Percentiles rank a stretch among this genome's conserved stretches.
phyloP scores from a whole-genome alignment of 495 filamentous ascomycete genomes.

The Zalerion maritima region DNA sequence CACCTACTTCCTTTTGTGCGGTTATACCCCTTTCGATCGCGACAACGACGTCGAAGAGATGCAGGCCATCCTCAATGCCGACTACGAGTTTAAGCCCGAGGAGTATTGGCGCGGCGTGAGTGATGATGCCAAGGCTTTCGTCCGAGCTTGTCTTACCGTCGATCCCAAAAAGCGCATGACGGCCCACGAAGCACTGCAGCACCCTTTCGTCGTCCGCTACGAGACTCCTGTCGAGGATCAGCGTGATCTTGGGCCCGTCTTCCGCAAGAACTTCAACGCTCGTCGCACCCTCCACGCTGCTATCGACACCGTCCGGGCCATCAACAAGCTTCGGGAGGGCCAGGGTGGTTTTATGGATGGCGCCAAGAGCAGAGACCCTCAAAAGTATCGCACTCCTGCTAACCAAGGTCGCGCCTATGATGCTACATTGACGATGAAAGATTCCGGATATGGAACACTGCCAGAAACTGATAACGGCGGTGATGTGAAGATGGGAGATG shows the following conservation, averaged over 20 bases:
- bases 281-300: conserved; percentile 85
- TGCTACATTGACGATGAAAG: conserved; percentile 12
- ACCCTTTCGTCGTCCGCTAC: conserved; percentile 66
- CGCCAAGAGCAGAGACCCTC: conserved; percentile 21
- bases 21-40: conserved; percentile 95
- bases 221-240: conserved; percentile 17
- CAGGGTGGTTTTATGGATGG: conserved; percentile 68
- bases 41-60: conserved; percentile 97
- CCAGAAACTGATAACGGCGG: conserved; percentile 9
- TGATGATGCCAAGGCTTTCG: conserved; percentile 75
- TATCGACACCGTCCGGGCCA: conserved; percentile 95
- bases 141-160: conserved; percentile 68
- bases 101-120: conserved; percentile 96
- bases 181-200: conserved; percentile 82
- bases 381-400: conserved; percentile 4
- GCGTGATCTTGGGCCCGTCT: conserved; percentile 72
- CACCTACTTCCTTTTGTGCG: conserved; percentile 92
- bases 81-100: conserved; percentile 89
- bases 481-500: conserved; percentile 26
- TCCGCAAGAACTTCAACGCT: conserved; percentile 99
- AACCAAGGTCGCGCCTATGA: conserved; percentile 17
- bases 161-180: conserved; percentile 79
- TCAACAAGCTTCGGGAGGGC: conserved; percentile 87
- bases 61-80: conserved; percentile 92
- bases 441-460: conserved; percentile 28